phyloP scores from a whole-genome alignment of 1,284 basidiomycete species.

The Austroboletus novae-zelandiae region DNA sequence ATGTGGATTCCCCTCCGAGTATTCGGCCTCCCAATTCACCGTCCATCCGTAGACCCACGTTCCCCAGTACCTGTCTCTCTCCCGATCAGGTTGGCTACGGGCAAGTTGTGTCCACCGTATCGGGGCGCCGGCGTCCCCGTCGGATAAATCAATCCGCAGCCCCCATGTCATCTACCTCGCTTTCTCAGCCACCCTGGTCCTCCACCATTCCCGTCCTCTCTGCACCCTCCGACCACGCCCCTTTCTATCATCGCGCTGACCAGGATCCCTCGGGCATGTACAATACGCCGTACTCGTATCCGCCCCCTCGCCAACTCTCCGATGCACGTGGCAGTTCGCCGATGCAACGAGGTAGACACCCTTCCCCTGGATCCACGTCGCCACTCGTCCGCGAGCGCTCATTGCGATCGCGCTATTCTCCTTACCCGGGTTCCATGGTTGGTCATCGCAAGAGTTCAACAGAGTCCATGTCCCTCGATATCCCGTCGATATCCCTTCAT shows the following conservation, averaged over 20 bases:
- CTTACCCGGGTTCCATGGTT: slow-evolving; percentile 37
- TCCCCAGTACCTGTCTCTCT: slow-evolving; percentile 73
- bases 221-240: slow-evolving; percentile 22
- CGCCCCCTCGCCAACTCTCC: slow-evolving; percentile 28
- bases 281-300: slow-evolving; percentile 27
- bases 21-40: slow-evolving; percentile 14
- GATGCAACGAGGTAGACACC: slow-evolving; percentile 26
- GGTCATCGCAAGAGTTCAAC: slow-evolving; percentile 25
- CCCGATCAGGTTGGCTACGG: slow-evolving; percentile 82
- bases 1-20: slow-evolving; percentile 14
- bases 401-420: slow-evolving; percentile 38
- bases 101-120: slow-evolving; percentile 64
- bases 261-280: slow-evolving; percentile 27
- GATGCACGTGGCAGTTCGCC: slow-evolving; percentile 26
- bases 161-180: slow-evolving; percentile 19
- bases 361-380: slow-evolving; percentile 28
- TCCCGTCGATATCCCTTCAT: slow-evolving; percentile 37
- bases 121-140: slow-evolving; percentile 61
- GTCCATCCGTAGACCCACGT: slow-evolving; percentile 50
- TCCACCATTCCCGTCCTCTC: slow-evolving; percentile 23
- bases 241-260: slow-evolving; percentile 24
- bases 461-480: slow-evolving; percentile 42
- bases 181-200: slow-evolving; percentile 30
- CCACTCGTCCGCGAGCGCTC: slow-evolving; percentile 33
- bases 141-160: slow-evolving; percentile 39